These are phyloP conservation scores for Exsudoporus frostii DNA, from an alignment of 768 basidiomycete species.

Conservation along the genomic window DNA sequence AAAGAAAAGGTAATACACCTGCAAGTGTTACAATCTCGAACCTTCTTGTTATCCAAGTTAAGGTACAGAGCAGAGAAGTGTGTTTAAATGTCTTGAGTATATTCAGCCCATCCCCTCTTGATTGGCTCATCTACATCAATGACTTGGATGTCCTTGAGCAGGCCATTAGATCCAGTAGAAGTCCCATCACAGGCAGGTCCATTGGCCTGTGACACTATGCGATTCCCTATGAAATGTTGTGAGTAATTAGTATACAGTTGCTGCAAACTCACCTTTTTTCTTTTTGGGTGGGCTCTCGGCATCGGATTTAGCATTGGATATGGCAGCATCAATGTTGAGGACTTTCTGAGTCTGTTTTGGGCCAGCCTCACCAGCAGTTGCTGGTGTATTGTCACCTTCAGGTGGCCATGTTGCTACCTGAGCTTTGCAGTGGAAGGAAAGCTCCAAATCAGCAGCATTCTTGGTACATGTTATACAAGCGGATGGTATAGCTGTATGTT, in stretches of 20 bases:
- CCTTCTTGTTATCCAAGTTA: background rate
- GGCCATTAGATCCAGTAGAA: background rate
- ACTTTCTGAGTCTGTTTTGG: background rate
- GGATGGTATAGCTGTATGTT: background rate
- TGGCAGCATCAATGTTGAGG: background rate
- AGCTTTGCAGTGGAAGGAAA: background rate
- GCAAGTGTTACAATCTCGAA: background rate
- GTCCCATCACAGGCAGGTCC: background rate
- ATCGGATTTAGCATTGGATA: background rate
- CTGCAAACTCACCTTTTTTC: background rate
- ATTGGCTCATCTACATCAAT: no score
- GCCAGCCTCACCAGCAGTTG: background rate
- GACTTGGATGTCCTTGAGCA: no score
- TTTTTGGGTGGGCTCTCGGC: background rate
- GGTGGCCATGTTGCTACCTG: slow-evolving; percentile 8
- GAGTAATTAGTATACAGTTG: background rate
- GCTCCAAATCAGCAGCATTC: background rate
- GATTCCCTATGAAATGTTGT: background rate
- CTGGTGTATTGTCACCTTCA: background rate
- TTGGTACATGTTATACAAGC: background rate
- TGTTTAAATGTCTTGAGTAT: no score
- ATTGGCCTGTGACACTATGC: background rate
- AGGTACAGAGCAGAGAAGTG: background rate
- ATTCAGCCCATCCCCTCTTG: no score
- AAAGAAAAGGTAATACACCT: background rate